Evolutionary conservation across 2,329 filamentous ascomycete species (phyloP).

Genomic region (Spiromastix sp.): DNA sequence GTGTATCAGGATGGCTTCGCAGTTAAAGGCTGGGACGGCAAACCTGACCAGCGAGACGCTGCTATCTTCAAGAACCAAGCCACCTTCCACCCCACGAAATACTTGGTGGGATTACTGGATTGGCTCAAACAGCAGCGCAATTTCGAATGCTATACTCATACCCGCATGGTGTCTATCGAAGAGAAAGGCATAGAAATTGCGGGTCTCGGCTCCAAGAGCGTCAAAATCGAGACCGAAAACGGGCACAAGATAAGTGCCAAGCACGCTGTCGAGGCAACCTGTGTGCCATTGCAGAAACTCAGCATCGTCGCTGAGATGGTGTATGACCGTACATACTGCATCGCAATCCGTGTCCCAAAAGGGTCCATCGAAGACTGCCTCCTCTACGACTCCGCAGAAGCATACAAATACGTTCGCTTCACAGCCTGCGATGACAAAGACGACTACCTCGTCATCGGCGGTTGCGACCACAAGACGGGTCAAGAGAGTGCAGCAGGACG

Average conservation of each 20-base stretch:
- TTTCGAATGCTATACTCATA: constrained; percentile 45
- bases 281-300: constrained; percentile 46
- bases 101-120: constrained; percentile 42
- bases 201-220: constrained; percentile 36
- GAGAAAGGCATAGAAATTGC: constrained; percentile 40
- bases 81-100: constrained; percentile 48
- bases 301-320: constrained; percentile 44
- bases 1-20: constrained; percentile 32
- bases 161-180: constrained; percentile 37
- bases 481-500: constrained; percentile 38
- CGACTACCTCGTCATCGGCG: constrained; percentile 48
- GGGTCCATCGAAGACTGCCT: constrained; percentile 44
- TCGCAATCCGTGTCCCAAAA: constrained; percentile 45
- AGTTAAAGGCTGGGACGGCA: constrained; percentile 43
- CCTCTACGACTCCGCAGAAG: constrained; percentile 45
- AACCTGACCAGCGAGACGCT: constrained; percentile 41
- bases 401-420: constrained; percentile 46
- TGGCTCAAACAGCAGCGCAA: constrained; percentile 43
- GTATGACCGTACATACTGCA: constrained; percentile 46
- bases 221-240: constrained; percentile 37
- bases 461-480: constrained; percentile 50
- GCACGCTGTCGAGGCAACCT: constrained; percentile 44
- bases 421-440: constrained; percentile 43
- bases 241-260: constrained; percentile 39
- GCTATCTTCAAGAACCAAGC: constrained; percentile 40